Percentiles rank a stretch among this genome's conserved stretches.
Evolutionary conservation across 148 eudicot species (phyloP).

Genomic region (Polygonum aviculare): DNA sequence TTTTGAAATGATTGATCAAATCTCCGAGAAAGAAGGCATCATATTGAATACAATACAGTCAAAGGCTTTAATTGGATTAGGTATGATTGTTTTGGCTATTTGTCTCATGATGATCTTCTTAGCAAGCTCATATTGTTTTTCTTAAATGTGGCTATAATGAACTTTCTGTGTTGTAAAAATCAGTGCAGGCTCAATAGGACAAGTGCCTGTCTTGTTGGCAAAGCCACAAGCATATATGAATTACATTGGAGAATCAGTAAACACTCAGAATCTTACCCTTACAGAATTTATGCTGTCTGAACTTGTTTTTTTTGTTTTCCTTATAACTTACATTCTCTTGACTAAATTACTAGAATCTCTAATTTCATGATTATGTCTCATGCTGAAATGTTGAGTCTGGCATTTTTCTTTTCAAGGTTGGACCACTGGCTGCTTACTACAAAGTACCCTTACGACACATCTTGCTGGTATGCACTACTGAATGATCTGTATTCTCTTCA

Average conservation of each 20-base stretch:
- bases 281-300: too few relatives aligned
- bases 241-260: conserved; percentile 88
- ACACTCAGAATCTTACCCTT: conserved; percentile 6
- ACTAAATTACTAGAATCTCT: not conserved
- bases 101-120: not conserved
- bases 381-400: not conserved
- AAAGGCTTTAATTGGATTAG: conserved; percentile 88
- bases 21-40: conserved; percentile 67
- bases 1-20: conserved; percentile 90
- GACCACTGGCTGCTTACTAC: conserved; percentile 93
- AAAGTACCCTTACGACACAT: conserved; percentile 86
- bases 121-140: not conserved
- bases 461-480: conserved; percentile 47
- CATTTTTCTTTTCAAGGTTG: conserved; percentile 41
- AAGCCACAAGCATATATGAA: conserved; percentile 97
- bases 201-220: conserved; percentile 75
- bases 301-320: too few relatives aligned
- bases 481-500: not conserved
- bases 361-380: not conserved
- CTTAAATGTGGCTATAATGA: not conserved
- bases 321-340: not conserved
- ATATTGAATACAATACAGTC: conserved; percentile 89
- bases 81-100: conserved; percentile 24
- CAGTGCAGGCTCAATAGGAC: conserved; percentile 85
- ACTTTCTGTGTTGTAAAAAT: not conserved